Base-by-base conservation (phyloP, 2,329 filamentous ascomycete genomes). In the Lomentospora prolificans region DNA sequence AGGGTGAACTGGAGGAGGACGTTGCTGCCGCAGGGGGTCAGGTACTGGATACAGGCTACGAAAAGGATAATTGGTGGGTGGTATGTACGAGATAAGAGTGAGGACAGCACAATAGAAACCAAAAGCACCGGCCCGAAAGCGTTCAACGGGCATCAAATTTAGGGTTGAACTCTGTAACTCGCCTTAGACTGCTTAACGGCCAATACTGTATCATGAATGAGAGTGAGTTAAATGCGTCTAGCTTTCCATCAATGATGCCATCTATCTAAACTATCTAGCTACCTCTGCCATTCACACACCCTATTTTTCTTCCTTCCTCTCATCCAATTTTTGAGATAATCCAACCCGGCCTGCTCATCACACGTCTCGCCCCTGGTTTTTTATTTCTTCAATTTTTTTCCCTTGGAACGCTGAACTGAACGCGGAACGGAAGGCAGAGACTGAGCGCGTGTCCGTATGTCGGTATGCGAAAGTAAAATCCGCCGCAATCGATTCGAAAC, bases 31-130 rank as follows among this genome's bases (percentile, higher is more conserved):
- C 86, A 19, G 90, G 90, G 17, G 94, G 91, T 6, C 72, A 71
- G 51, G 82, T 96, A 12, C 64, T 94, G 24, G 85, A 89, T 61
- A 83, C 82, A 58, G 94, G 94, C 31, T 99, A 97, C 70, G 94
- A 99, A 67, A 91, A 85, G 73, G 94, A 97, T 67, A 99, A 99
- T 72, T 97, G 94, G 94, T 99, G 92, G 92, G 90, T 85, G 55
- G 85, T 96, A 66, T 72, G 70, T 61, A 24, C 30, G n/a, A 30
- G 19, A 25, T 30, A 30, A 55, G 53, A 50, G 55, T 51, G 27
- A 50, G 12, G 57, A 55, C 39, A 53, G 10, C 36, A 56, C 50
- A 50, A 12, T 39, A 31, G 12, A 55, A n/a, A 50, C 3, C 17
- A 24, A 31, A 50, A 36, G 25, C 8, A 39, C 24, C 2, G 22